Conservation (phyloP, 257 asterid genomes). For the Knoxia roxburghii region DNA sequence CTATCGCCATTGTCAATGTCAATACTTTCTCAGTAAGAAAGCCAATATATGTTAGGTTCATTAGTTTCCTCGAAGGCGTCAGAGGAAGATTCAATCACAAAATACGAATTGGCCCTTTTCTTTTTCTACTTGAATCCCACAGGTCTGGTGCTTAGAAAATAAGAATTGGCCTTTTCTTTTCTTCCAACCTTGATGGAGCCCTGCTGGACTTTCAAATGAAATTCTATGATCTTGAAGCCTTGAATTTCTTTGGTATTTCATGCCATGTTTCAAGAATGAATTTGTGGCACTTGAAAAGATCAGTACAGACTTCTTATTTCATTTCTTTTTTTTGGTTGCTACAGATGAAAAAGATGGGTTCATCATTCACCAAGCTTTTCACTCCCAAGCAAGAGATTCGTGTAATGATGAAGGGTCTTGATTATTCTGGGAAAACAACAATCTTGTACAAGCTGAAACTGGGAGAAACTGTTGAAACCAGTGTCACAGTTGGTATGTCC, state of each 20-base stretch:
- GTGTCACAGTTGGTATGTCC: background rate
- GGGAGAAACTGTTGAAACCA: background rate
- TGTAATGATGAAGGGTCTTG: background rate
- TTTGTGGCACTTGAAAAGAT: background rate
- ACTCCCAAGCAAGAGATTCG: background rate
- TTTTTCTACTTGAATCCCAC: background rate
- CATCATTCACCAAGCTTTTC: background rate
- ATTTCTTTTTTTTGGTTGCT: constrained; percentile 4
- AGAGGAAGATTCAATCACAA: background rate
- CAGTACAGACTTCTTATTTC: background rate
- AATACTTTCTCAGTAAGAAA: background rate
- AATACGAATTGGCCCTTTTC: background rate
- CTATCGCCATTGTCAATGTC: background rate
- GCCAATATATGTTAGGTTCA: background rate
- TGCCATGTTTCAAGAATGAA: background rate
- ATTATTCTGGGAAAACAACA: background rate
- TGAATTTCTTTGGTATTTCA: background rate
- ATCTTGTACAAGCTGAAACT: constrained; percentile 1
- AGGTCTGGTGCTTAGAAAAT: background rate
- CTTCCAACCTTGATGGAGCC: too few relatives aligned
- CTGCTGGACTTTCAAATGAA: too few relatives aligned
- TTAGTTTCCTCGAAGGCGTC: background rate
- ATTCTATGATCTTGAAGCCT: background rate
- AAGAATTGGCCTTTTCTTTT: background rate
- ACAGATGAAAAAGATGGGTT: constrained; percentile 1